These are phyloP conservation scores for Tricholomella constricta DNA, from an alignment of 768 basidiomycete genomes.

Conservation along the genomic window DNA sequence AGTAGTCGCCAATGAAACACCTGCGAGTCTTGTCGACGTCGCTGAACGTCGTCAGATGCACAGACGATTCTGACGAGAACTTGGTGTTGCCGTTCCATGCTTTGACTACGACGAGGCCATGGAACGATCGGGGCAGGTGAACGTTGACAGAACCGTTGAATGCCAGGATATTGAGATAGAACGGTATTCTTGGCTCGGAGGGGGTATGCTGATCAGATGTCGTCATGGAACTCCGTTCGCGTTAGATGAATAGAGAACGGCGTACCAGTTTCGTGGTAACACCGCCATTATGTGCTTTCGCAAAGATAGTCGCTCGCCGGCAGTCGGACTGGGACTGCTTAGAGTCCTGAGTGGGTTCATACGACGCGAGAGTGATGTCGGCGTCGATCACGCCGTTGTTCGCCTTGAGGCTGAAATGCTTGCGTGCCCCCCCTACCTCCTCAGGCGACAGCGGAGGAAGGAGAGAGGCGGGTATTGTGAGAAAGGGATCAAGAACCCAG, in stretches of 20 bases:
- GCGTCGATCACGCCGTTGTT: conserved; percentile 37
- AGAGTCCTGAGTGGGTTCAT: background rate
- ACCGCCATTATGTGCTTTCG: conserved; percentile 28
- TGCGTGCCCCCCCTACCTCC: conserved; percentile 40
- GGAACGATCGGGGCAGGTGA: conserved; percentile 43
- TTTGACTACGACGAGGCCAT: conserved; percentile 32
- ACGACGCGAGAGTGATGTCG: conserved; percentile 39
- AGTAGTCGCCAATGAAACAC: conserved; percentile 40
- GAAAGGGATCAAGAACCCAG: conserved; percentile 46
- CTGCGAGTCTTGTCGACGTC: conserved; percentile 29
- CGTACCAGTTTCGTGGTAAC: conserved; percentile 26
- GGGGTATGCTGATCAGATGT: conserved; percentile 20
- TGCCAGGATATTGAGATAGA: conserved; percentile 23
- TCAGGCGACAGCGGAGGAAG: conserved; percentile 38
- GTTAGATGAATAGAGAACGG: background rate
- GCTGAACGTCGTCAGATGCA: conserved; percentile 31
- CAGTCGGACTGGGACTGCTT: conserved; percentile 2
- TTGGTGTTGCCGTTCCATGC: conserved; percentile 27
- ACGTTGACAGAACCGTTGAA: conserved; percentile 33
- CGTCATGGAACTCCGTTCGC: background rate
- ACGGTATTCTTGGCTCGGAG: conserved; percentile 19
- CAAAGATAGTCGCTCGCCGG: conserved; percentile 18
- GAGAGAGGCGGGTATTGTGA: conserved; percentile 38
- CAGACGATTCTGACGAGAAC: conserved; percentile 31
- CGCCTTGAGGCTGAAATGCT: conserved; percentile 38